These are phyloP conservation scores for Candida wancherniae DNA, from an alignment of 805 yeast species.

Conservation along the genomic window DNA sequence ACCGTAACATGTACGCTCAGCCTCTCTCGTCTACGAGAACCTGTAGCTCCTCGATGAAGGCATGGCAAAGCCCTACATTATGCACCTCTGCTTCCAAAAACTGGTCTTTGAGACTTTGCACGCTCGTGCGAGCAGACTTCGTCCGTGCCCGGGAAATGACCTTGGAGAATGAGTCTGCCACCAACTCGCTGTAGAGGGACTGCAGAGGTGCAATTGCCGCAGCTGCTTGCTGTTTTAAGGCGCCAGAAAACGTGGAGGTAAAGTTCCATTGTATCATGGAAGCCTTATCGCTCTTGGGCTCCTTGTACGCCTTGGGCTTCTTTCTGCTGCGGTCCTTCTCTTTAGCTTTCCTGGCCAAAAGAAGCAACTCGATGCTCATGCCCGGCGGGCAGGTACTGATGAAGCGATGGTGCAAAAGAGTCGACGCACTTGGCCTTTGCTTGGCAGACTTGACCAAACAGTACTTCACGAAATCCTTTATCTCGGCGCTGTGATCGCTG, in stretches of 20 bases:
- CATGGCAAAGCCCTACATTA: slow-evolving; percentile 63
- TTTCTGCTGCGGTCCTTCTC: slow-evolving; percentile 24
- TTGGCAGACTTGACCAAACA: slow-evolving; percentile 68
- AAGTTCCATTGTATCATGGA: slow-evolving; percentile 13
- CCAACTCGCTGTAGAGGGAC: slow-evolving; percentile 9
- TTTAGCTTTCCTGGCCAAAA: slow-evolving; percentile 5
- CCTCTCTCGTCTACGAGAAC: slow-evolving; percentile 9
- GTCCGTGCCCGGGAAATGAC: slow-evolving; percentile 50
- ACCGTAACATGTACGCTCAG: not conserved
- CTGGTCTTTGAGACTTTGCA: slow-evolving; percentile 36
- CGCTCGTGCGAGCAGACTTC: slow-evolving; percentile 43
- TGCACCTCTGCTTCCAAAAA: slow-evolving; percentile 43
- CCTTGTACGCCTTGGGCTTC: slow-evolving; percentile 3
- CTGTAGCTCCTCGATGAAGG: slow-evolving; percentile 58
- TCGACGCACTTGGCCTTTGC: slow-evolving; percentile 56
- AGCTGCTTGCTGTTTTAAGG: not conserved
- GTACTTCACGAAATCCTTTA: slow-evolving; percentile 59
- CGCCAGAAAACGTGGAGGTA: slow-evolving; percentile 10
- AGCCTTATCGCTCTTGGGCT: slow-evolving; percentile 15
- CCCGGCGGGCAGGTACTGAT: slow-evolving; percentile 26
- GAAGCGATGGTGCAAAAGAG: slow-evolving; percentile 52
- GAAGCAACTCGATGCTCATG: slow-evolving; percentile 9
- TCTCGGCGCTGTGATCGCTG: slow-evolving; percentile 38
- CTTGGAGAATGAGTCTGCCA: slow-evolving; percentile 18
- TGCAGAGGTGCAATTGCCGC: slow-evolving; percentile 8